Evolutionary conservation across 2,329 filamentous ascomycete genomes (phyloP).

Genomic region (Thermothelomyces thermophilus): DNA sequence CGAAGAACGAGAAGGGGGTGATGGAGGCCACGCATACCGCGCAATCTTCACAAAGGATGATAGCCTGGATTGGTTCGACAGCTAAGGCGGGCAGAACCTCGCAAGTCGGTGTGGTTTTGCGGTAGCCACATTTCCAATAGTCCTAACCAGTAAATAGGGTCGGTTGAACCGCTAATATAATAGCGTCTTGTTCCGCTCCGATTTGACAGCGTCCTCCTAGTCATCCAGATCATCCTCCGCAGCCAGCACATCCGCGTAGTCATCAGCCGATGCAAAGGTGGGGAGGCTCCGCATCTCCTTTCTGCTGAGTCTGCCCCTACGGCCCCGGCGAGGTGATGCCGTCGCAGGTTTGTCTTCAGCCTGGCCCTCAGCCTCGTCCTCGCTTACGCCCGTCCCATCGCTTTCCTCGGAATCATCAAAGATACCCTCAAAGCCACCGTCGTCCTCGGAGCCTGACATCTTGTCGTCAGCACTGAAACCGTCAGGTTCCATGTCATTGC

Average conservation of each 20-base stretch:
- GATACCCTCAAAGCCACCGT: constrained; percentile 34
- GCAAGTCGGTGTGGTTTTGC: too few species aligned
- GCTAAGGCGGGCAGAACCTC: constrained; percentile 23
- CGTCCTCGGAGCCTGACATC: constrained; percentile 35
- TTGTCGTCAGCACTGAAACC: constrained; percentile 31
- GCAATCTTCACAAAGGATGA: constrained; percentile 43
- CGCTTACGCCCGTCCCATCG: constrained; percentile 30
- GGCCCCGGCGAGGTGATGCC: constrained; percentile 30
- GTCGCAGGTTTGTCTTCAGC: constrained; percentile 32
- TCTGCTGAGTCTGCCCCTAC: constrained; percentile 55
- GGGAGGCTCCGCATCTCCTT: constrained; percentile 85
- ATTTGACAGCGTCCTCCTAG: background rate
- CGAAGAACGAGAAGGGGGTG: constrained; percentile 37
- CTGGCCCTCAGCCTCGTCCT: constrained; percentile 22
- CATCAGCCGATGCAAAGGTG: constrained; percentile 86
- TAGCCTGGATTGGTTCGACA: constrained; percentile 49
- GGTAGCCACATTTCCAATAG: too few species aligned
- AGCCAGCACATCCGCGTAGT: constrained; percentile 81
- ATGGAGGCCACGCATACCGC: constrained; percentile 38
- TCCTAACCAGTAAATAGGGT: too few species aligned
- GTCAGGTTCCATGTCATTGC: constrained; percentile 31
- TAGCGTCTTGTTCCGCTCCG: background rate
- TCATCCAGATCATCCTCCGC: constrained; percentile 50
- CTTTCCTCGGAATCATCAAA: constrained; percentile 34
- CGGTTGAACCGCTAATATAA: background rate